Base-by-base conservation (phyloP, 805 yeast genomes). In the Myxozyma vanderwaltii region DNA sequence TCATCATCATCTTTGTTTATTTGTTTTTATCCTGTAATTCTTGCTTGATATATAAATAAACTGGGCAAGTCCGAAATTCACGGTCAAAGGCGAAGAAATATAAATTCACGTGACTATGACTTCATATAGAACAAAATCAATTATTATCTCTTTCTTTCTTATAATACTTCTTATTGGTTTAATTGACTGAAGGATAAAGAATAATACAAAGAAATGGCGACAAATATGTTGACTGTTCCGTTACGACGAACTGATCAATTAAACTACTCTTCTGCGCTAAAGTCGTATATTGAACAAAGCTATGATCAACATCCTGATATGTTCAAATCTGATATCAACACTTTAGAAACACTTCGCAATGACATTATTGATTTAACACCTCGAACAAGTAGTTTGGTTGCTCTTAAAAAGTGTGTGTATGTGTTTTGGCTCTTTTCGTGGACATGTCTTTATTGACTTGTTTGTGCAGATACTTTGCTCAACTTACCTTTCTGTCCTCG, bases 391-490 rank as follows among this genome's bases (percentile, higher is more conserved):
- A 76, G 76, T 38, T 55, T 80, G 17, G 26, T 23, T 12, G 23
- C 21, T n/a, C 35, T 63, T 31, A 39, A 12, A 21, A 44, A 41
- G 65, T 61, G 26, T 4, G 61, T 48, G 6, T 24, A 4, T 15
- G 6, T 15, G 2, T 35, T n/a, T 4, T 5, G 17, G 1, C 17
- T 6, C 6, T 56, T 6, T 33, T 1, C 10, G 17, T 15, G 6
- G n/a, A 27, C 0, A 8, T n/a, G 36, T 6, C 33, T 7, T 15
- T 31, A 10, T 35, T 26, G 4, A 72, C 71, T 0, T 54, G 71
- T 0, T 64, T 83, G 35, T 73, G 74, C 44, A 70, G 78, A 45
- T 89, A 87, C 69, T 81, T 77, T 63, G 62, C 72, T 3, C 78
- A 79, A 45, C 63, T 88, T 10, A 59, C 72, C 0, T 75, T 75